Conservation (phyloP, 208 protist genomes). For the Acanthamoeba castellanii region DNA sequence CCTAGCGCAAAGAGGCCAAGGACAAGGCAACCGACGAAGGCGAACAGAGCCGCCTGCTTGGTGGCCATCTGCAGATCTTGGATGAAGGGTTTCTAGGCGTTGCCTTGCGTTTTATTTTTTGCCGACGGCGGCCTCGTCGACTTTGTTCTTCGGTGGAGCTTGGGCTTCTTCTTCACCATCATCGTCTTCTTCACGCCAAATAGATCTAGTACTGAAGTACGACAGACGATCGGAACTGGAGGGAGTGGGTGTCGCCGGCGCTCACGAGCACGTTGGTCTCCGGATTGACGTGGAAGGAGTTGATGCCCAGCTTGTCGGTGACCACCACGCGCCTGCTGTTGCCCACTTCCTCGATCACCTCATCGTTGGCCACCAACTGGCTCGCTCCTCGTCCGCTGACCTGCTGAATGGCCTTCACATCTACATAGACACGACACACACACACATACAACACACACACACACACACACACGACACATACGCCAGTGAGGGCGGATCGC, state of each 20-base stretch:
- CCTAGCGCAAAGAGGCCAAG: neutral
- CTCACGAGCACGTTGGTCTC: conserved; percentile 48
- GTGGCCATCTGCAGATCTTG: neutral
- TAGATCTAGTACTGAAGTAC: neutral
- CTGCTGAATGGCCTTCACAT: neutral
- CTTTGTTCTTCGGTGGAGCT: too few relatives aligned
- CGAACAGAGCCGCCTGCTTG: neutral
- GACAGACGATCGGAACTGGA: conserved; percentile 4
- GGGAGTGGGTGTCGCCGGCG: conserved; percentile 22
- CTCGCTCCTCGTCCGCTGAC: neutral
- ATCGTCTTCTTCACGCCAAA: too few relatives aligned
- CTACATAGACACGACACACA: neutral
- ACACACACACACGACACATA: too few relatives aligned
- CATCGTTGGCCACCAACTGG: neutral
- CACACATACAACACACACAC: neutral
- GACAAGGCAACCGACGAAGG: neutral
- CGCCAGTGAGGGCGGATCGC: neutral
- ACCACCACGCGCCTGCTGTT: neutral
- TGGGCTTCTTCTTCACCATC: neutral
- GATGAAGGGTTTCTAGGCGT: neutral
- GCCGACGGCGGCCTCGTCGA: too few relatives aligned
- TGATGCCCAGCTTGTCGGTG: conserved; percentile 12
- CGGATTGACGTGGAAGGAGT: conserved; percentile 49
- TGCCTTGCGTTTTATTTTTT: too few relatives aligned
- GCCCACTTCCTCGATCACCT: neutral